Evolutionary conservation across 2,329 filamentous ascomycete genomes (phyloP).

Genomic region (Apiospora sp.): DNA sequence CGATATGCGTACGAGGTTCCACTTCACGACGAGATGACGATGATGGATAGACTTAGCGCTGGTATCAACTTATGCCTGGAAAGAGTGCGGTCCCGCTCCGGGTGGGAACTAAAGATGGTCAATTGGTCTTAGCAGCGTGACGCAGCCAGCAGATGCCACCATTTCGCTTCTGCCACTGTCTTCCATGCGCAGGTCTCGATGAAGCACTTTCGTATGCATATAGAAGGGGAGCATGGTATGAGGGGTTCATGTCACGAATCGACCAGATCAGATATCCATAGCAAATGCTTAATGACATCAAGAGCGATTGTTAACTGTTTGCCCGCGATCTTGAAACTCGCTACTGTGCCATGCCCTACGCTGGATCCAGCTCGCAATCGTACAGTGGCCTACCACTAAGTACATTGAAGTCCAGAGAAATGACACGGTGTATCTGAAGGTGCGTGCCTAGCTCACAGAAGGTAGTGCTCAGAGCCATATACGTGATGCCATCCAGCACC

Average conservation of each 20-base stretch:
- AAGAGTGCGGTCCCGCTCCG: background rate
- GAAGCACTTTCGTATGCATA: background rate
- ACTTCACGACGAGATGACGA: background rate
- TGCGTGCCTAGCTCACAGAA: too few species aligned
- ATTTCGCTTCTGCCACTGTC: background rate
- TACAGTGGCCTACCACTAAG: background rate
- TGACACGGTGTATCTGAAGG: background rate
- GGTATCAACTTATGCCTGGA: background rate
- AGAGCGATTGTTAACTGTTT: background rate
- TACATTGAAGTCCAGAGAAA: background rate
- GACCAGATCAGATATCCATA: background rate
- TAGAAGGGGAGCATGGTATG: background rate
- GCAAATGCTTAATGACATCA: background rate
- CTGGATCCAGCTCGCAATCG: background rate
- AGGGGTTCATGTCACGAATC: background rate
- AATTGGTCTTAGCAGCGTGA: background rate
- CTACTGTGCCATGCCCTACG: background rate
- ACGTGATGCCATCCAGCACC: background rate
- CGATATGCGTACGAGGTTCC: background rate
- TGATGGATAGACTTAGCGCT: background rate
- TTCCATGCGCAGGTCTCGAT: too few species aligned
- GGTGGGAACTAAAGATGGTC: background rate
- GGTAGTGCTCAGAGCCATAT: too few species aligned
- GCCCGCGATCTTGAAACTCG: background rate
- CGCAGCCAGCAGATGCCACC: background rate